Evolutionary conservation across 2,329 filamentous ascomycete genomes (phyloP), one percentile per base, ranked within the genome.

Genomic region (Stylonectria norvegica): DNA sequence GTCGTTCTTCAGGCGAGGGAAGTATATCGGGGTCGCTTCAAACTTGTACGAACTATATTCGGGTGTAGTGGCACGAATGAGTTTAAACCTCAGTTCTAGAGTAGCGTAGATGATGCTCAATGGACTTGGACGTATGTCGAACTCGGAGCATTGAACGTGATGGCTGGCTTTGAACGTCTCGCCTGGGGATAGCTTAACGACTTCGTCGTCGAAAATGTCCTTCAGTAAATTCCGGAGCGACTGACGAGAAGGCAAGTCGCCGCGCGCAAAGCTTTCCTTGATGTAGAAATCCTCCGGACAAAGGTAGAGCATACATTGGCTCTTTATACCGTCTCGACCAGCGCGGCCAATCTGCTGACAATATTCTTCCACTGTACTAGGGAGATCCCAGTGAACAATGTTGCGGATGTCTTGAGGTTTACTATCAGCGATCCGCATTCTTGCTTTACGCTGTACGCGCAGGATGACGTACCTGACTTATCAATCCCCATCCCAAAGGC

Each of bases 401-500:
- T 75, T 78, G 5, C 76, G 67, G 28, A 79, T 78, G 34, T 75
- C 65, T 22, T n/a, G n/a, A n/a, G n/a, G n/a, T 66, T 44, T 6
- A 5, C 4, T 30, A 17, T 46, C 29, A 49, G 33, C 15, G 5
- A 1, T n/a, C n/a, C 25, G 19, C 14, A 19, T 28, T 2, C 5
- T 2, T 11, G 2, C 2, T 3, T 9, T 3, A n/a, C n/a, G n/a
- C n/a, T n/a, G n/a, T n/a, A n/a, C 5, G 2, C 5, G 2, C 4
- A 2, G 3, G 2, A 16, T 10, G 3, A 34, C 50, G 12, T 45
- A 58, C 56, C 56, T 34, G 57, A 44, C 45, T 79, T 79, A 52
- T 79, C 76, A 14, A 79, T 78, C 0, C 76, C 76, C 76, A 79
- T 79, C 1, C 76, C 76, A 36, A 79, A 79, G 1, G 76, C 76